Evolutionary conservation across 1,139 yeast species (phyloP).

Genomic region (Petasospora fabianii): DNA sequence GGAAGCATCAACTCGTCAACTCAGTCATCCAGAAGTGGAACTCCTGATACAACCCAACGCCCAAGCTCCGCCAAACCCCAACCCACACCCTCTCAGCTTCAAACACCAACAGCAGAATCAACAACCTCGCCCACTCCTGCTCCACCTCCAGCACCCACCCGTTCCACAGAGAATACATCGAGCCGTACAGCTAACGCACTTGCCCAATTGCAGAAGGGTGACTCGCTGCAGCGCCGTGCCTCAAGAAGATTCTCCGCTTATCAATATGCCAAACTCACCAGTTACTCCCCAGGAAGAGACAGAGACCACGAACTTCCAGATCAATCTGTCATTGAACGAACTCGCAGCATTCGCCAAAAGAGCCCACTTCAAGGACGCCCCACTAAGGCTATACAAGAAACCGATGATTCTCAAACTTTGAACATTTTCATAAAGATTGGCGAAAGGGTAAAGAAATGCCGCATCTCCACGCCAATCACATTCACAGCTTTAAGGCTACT

Average conservation of each 20-base stretch:
- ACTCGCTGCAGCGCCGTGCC: conserved; percentile 83
- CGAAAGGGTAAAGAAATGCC: conserved; percentile 59
- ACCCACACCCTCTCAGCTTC: background rate
- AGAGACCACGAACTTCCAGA: conserved; percentile 31
- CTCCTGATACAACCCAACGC: conserved; percentile 23
- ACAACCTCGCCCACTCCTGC: background rate
- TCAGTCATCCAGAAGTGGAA: conserved; percentile 17
- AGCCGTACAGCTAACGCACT: conserved; percentile 50
- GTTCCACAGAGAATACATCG: background rate
- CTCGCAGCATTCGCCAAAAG: conserved; percentile 13
- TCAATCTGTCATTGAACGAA: conserved; percentile 17
- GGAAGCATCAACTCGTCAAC: conserved; percentile 8
- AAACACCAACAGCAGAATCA: background rate
- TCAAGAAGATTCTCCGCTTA: conserved; percentile 91
- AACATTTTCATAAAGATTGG: conserved; percentile 53
- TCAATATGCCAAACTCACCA: conserved; percentile 78
- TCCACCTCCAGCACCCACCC: background rate
- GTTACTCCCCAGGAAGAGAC: conserved; percentile 38
- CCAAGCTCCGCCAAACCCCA: background rate
- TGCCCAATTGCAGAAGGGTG: conserved; percentile 73
- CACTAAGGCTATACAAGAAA: background rate
- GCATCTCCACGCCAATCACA: conserved; percentile 47
- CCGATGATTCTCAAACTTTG: background rate
- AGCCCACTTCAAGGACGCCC: conserved; percentile 14
- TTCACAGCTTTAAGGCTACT: conserved; percentile 65